Conservation (phyloP, 2,329 filamentous ascomycete species). For the Dendrostoma leiphaemia region DNA sequence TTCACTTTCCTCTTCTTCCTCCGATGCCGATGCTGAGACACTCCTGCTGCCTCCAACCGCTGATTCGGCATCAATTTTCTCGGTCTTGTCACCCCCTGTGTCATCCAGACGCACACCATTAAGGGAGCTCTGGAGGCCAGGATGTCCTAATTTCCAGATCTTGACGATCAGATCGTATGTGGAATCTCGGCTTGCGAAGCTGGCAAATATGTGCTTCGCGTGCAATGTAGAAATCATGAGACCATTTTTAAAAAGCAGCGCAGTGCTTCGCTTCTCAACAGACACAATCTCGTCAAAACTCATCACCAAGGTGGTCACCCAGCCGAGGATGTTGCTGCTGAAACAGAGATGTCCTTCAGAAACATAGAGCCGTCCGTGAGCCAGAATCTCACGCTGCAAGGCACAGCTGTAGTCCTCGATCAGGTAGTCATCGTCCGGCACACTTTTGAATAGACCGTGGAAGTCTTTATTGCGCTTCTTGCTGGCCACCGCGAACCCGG, state of each 20-base stretch:
- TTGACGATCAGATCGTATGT: constrained; percentile 97
- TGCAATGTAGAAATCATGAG: constrained; percentile 96
- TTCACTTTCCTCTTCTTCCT: constrained; percentile 58
- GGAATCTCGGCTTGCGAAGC: constrained; percentile 88
- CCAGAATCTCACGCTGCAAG: constrained; percentile 88
- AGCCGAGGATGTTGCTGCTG: constrained; percentile 97
- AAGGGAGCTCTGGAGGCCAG: constrained; percentile 83
- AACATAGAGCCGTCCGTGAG: constrained; percentile 91
- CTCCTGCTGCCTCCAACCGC: constrained; percentile 48
- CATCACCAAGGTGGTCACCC: constrained; percentile 96
- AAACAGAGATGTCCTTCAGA: constrained; percentile 98
- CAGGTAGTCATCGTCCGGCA: constrained; percentile 95
- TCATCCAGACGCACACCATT: constrained; percentile 84
- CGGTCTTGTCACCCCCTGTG: constrained; percentile 85
- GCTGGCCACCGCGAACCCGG: constrained; percentile 92
- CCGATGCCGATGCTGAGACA: constrained; percentile 51
- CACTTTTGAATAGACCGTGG: constrained; percentile 89
- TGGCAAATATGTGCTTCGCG: constrained; percentile 93
- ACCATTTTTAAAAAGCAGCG: constrained; percentile 93
- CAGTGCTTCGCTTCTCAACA: constrained; percentile 94
- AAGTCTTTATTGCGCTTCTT: constrained; percentile 97
- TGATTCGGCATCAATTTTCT: constrained; percentile 65
- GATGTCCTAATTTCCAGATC: constrained; percentile 97
- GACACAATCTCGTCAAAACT: constrained; percentile 98
- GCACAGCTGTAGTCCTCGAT: constrained; percentile 99